Evolutionary conservation across 1,139 yeast genomes (phyloP).

Genomic region (Hyphopichia burtonii): DNA sequence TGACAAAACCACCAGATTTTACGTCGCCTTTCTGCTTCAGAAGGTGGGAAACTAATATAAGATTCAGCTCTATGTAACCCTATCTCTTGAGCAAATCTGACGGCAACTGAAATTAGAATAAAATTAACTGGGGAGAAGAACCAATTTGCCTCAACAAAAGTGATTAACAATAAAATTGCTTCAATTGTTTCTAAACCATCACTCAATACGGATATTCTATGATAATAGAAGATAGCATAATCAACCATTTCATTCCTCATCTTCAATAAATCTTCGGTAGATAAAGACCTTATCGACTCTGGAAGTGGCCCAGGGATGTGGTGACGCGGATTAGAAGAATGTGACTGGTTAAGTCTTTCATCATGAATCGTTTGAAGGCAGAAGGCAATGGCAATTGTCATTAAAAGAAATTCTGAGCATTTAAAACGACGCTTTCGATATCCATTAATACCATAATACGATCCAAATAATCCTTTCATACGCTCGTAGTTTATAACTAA

Average conservation of each 20-base stretch:
- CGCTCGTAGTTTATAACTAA: conserved; percentile 14
- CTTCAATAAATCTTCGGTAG: neutral
- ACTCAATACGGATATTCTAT: conserved; percentile 18
- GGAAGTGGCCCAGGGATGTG: neutral
- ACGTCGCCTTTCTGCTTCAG: conserved; percentile 11
- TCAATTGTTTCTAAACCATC: conserved; percentile 24
- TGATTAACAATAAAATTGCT: conserved; percentile 20
- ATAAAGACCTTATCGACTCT: neutral
- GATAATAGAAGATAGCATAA: conserved; percentile 21
- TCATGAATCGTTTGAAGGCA: conserved; percentile 7
- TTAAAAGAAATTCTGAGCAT: conserved; percentile 13
- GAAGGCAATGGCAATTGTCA: conserved; percentile 15
- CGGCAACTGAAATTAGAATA: conserved; percentile 18
- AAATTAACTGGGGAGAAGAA: conserved; percentile 18
- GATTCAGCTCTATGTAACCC: conserved; percentile 22
- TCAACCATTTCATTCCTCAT: conserved; percentile 16
- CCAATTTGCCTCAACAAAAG: conserved; percentile 21
- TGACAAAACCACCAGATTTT: conserved; percentile 22
- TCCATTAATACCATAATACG: conserved; percentile 14
- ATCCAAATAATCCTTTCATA: conserved; percentile 19
- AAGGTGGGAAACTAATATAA: conserved; percentile 10
- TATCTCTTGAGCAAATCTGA: conserved; percentile 22
- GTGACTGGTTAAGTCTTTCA: neutral
- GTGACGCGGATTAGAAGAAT: neutral
- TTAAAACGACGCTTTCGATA: neutral